Base-by-base conservation (phyloP, 768 basidiomycete species). In the Agrocybe chaxingu region DNA sequence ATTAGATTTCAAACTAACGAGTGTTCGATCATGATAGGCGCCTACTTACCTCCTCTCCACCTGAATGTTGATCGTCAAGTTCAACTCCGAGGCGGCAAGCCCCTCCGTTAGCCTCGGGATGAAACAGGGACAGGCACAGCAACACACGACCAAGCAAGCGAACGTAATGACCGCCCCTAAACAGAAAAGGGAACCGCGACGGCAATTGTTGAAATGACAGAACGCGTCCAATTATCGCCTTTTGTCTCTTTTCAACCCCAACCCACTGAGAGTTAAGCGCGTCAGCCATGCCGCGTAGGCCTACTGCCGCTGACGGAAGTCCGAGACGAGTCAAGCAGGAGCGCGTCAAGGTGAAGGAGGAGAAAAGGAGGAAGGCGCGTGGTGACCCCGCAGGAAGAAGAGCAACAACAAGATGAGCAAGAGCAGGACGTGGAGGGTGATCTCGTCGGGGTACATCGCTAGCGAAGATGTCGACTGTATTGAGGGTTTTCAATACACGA, bases 401-500 rank as follows among this genome's bases (percentile, higher is more conserved):
- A 66, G 2, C 66, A 59, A 3, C 69, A 65, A 16, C 62, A 59
- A 5, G 65, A 65, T 11, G 57, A 62, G 2, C 57, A 57, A 2
- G 71, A 70, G 3, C 74, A 63, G 5, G 64, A 62, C 1, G 52
- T 36, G 63, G 12, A 73, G 64, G 6, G 59, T 65, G 8, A 70
- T 66, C 62, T 92, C 88, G 42, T 85, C 74, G 0, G 85, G 80
- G 62, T 80, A 80, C 75, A 90, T 80, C 1, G 87, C 85, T 32
- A 87, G 75, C n/a, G 76, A 66, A 7, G 80, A 79, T 0, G 87
- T 89, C 1, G 87, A 82, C 89, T 92, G 57, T 4, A 35, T 35
- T 19, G 33, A 42, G 33, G 13, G 8, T 9, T 2, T 10, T 18
- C n/a, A 37, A 31, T 24, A 6, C 6, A 45, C 16, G 42, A 16